Evolutionary conservation across 106 monocot genomes (phyloP).

Genomic region (Posidonia australis): DNA sequence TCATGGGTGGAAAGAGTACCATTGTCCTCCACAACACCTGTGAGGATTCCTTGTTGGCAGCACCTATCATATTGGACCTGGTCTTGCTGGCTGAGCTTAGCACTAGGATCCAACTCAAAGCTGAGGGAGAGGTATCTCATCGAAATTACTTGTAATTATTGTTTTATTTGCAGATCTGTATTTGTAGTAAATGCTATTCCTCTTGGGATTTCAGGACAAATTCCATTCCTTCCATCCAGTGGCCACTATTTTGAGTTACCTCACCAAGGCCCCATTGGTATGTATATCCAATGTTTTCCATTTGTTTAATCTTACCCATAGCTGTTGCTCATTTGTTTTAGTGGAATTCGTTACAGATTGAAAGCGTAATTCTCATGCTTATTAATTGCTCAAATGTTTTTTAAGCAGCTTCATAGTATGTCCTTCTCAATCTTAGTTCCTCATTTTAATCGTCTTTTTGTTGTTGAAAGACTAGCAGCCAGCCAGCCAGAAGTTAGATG

Average conservation of each 20-base stretch:
- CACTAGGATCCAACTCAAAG: conserved; percentile 88
- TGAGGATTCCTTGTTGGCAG: conserved; percentile 87
- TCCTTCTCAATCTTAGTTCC: too few relatives aligned
- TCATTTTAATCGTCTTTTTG: too few relatives aligned
- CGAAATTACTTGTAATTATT: background rate
- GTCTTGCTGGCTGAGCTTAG: conserved; percentile 89
- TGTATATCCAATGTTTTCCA: background rate
- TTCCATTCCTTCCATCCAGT: conserved; percentile 99
- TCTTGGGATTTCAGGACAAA: conserved; percentile 42
- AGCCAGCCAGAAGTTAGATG: too few relatives aligned
- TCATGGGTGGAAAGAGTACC: conserved; percentile 92
- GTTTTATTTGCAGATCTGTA: background rate
- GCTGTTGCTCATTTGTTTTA: background rate
- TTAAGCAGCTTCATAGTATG: too few relatives aligned
- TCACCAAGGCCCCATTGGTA: conserved; percentile 91
- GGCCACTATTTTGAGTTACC: conserved; percentile 89
- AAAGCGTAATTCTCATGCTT: too few relatives aligned
- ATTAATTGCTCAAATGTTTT: too few relatives aligned
- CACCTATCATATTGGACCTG: conserved; percentile 89
- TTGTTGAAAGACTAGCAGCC: too few relatives aligned
- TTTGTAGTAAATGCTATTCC: background rate
- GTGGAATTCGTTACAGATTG: too few relatives aligned
- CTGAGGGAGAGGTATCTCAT: conserved; percentile 60
- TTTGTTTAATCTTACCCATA: background rate
- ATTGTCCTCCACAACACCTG: conserved; percentile 94